phyloP scores from a whole-genome alignment of 139 green algal genomes.

The Limnomonas spitsbergensis region DNA sequence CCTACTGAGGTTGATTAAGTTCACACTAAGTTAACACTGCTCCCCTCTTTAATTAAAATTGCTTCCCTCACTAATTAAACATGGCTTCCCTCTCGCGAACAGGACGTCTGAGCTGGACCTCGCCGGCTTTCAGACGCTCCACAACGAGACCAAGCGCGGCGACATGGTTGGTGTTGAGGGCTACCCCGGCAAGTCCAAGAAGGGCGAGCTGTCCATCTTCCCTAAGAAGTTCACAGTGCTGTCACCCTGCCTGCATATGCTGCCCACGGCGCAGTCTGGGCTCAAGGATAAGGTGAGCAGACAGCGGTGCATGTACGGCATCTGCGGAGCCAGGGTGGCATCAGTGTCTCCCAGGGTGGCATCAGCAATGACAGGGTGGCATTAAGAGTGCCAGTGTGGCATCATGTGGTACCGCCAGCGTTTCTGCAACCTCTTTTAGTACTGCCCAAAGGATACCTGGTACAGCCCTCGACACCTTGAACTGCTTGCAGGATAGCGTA shows the following conservation, averaged over 20 bases:
- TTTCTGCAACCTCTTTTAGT: too few species aligned
- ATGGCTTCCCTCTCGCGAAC: too few species aligned
- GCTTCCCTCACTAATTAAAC: too few species aligned
- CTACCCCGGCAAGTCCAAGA: constrained; percentile 93
- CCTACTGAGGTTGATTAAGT: too few species aligned
- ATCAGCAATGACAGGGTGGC: too few species aligned
- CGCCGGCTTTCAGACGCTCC: constrained; percentile 72
- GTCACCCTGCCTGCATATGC: constrained; percentile 97
- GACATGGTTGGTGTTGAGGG: constrained; percentile 95
- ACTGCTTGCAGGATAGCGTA: too few species aligned
- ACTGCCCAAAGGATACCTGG: too few species aligned
- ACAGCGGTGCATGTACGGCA: constrained; percentile 92
- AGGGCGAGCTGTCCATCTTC: constrained; percentile 95
- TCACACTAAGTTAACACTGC: too few species aligned
- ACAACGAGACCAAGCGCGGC: constrained; percentile 82
- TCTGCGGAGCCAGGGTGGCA: constrained; percentile 96
- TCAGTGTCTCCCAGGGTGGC: constrained; percentile 77
- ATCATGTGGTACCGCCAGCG: too few species aligned
- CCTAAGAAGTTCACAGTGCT: constrained; percentile 70
- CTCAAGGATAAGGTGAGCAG: constrained; percentile 76
- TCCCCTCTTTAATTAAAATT: too few species aligned
- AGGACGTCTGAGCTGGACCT: constrained; percentile 67
- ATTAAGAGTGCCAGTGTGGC: too few species aligned
- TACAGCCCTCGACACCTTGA: too few species aligned
- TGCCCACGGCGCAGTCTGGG: constrained; percentile 72